Percentiles rank a stretch among this genome's conserved stretches.
phyloP scores from a whole-genome alignment of 2,329 filamentous ascomycete genomes.

The Aspergillus sp. region DNA sequence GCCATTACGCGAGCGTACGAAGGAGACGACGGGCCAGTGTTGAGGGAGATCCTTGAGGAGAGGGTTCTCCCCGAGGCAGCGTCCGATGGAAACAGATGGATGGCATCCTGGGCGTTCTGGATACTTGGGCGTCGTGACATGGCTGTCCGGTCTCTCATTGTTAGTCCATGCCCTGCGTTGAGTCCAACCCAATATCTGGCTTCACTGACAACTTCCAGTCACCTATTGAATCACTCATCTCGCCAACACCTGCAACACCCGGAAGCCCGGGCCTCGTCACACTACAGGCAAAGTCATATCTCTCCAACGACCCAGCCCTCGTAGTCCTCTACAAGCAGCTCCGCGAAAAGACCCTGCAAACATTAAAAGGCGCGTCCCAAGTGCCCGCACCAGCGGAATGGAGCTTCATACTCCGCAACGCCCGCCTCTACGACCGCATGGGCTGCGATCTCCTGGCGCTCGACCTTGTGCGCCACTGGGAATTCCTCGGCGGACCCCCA shows the following conservation, averaged over 20 bases:
- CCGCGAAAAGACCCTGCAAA: constrained; percentile 70
- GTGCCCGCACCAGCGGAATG: constrained; percentile 71
- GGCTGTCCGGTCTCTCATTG: constrained; percentile 73
- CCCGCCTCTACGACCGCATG: constrained; percentile 77
- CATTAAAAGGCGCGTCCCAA: constrained; percentile 73
- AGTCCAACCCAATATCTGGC: constrained; percentile 1
- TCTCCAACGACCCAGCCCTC: constrained; percentile 83
- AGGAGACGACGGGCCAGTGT: constrained; percentile 66
- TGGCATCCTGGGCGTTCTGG: constrained; percentile 93
- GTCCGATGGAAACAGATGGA: constrained; percentile 79
- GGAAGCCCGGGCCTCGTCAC: constrained; percentile 49
- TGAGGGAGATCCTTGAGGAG: constrained; percentile 66
- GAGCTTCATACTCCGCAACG: constrained; percentile 81
- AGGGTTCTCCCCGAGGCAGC: constrained; percentile 69
- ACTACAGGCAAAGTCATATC: constrained; percentile 65
- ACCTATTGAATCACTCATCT: constrained; percentile 63
- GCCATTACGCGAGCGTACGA: constrained; percentile 81
- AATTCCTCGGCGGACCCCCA: constrained; percentile 25
- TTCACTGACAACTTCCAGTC: constrained; percentile 43
- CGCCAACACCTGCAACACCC: constrained; percentile 41
- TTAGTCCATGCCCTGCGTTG: constrained; percentile 34
- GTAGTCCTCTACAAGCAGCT: constrained; percentile 82
- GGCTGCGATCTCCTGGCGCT: constrained; percentile 85
- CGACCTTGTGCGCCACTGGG: constrained; percentile 57
- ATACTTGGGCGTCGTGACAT: constrained; percentile 73